Percentiles rank a stretch among this genome's conserved stretches.
These are phyloP conservation scores for Papilionanthe hybrid DNA, from an alignment of 116 monocot genomes.

Conservation along the genomic window DNA sequence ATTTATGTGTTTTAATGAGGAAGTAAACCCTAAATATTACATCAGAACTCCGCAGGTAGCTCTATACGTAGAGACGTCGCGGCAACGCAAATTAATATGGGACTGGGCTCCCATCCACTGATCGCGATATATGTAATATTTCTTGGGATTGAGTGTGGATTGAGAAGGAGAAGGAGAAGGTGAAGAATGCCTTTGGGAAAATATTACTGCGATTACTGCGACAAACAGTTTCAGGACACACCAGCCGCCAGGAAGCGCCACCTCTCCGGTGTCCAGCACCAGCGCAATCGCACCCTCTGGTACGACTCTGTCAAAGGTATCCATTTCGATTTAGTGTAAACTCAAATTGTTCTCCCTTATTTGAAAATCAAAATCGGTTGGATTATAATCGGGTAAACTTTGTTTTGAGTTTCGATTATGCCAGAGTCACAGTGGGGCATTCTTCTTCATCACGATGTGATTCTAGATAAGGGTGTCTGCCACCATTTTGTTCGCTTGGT, in stretches of 20 bases:
- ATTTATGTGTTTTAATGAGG: too few relatives aligned
- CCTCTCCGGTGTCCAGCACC: constrained; percentile 61
- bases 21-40: too few relatives aligned
- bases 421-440: constrained; percentile 15
- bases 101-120: too few relatives aligned
- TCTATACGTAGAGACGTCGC: too few relatives aligned
- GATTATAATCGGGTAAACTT: background rate
- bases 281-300: constrained; percentile 63
- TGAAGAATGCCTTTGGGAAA: constrained; percentile 67
- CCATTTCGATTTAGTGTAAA: background rate
- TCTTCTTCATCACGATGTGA: constrained; percentile 21
- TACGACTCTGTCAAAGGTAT: constrained; percentile 52
- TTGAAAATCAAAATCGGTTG: background rate
- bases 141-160: too few relatives aligned
- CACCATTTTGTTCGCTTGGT: constrained; percentile 76
- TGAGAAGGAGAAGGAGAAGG: background rate
- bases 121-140: too few relatives aligned
- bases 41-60: too few relatives aligned
- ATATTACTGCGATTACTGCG: constrained; percentile 94
- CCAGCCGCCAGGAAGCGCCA: constrained; percentile 63
- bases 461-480: constrained; percentile 40
- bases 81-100: too few relatives aligned
- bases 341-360: background rate
- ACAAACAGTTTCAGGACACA: constrained; percentile 89
- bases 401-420: background rate